Percentiles rank a stretch among this genome's conserved stretches.
Conservation (phyloP, 345 rosid species). For the Physaria fendleri region DNA sequence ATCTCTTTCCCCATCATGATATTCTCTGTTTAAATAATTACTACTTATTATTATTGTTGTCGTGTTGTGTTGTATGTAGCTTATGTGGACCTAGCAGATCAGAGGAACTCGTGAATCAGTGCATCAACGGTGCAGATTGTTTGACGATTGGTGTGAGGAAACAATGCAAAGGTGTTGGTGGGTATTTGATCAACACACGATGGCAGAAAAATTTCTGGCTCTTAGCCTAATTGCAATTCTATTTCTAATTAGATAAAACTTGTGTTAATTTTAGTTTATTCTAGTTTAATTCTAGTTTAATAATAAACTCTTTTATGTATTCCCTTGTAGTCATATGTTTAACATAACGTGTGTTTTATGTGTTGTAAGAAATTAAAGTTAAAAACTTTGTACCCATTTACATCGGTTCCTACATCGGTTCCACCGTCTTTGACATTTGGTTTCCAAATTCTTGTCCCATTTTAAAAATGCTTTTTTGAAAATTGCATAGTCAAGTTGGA, state of each 20-base stretch:
- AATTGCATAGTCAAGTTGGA: too few species aligned
- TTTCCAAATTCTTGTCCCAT: neutral
- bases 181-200: slow-evolving; percentile 83
- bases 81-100: slow-evolving; percentile 61
- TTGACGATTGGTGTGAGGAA: slow-evolving; percentile 84
- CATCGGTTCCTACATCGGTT: neutral
- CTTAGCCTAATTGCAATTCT: slow-evolving; percentile 45
- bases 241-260: slow-evolving; percentile 1
- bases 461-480: neutral
- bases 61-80: slow-evolving; percentile 48
- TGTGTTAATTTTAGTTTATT: neutral
- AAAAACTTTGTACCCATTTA: neutral
- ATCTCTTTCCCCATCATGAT: slow-evolving; percentile 22
- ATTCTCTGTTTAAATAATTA: slow-evolving; percentile 15
- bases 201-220: slow-evolving; percentile 99
- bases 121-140: slow-evolving; percentile 76
- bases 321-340: neutral
- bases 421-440: neutral
- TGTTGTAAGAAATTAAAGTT: neutral
- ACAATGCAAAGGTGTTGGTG: slow-evolving; percentile 77
- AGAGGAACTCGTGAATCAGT: slow-evolving; percentile 73
- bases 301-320: neutral
- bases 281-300: slow-evolving; percentile 13
- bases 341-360: slow-evolving; percentile 10
- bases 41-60: neutral